Conservation (phyloP, 179 eudicot genomes). For the Vitellaria paradoxa region DNA sequence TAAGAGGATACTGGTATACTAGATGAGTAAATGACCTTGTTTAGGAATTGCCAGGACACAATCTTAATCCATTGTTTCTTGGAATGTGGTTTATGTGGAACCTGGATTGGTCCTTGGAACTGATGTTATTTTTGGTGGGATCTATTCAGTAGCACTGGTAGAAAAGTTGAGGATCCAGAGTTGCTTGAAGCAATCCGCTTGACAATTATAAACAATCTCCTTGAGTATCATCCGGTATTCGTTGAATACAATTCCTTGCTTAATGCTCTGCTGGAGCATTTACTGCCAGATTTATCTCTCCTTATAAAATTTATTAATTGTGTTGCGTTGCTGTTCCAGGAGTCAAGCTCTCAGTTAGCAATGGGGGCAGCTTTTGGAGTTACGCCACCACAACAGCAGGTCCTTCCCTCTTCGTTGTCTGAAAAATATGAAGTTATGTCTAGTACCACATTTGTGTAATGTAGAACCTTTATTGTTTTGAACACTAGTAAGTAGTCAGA, state of each 20-base stretch:
- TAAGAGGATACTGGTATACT: neutral
- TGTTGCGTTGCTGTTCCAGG: constrained; percentile 44
- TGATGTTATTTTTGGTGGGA: neutral
- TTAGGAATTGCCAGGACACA: neutral
- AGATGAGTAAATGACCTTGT: neutral
- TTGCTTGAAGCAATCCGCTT: constrained; percentile 88
- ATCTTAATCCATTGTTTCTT: neutral
- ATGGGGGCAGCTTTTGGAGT: constrained; percentile 94
- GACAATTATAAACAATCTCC: constrained; percentile 88
- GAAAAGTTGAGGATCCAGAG: constrained; percentile 94
- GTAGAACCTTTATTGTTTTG: neutral
- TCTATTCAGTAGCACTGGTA: constrained; percentile 65
- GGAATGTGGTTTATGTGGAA: neutral
- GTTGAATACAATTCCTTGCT: constrained; percentile 3
- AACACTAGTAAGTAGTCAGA: neutral
- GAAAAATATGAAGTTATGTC: neutral
- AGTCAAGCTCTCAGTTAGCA: constrained; percentile 84
- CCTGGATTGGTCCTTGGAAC: neutral
- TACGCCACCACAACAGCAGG: constrained; percentile 57
- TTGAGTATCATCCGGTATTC: constrained; percentile 87
- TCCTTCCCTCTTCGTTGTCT: constrained; percentile 10
- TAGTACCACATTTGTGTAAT: neutral
- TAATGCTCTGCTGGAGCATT: constrained; percentile 2
- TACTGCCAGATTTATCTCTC: neutral
- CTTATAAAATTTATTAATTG: neutral